A percentile compares a stretch with the other conserved stretches of the same genome.
Conservation (phyloP, 73 alveolate genomes). For the Durusdinium trenchii region DNA sequence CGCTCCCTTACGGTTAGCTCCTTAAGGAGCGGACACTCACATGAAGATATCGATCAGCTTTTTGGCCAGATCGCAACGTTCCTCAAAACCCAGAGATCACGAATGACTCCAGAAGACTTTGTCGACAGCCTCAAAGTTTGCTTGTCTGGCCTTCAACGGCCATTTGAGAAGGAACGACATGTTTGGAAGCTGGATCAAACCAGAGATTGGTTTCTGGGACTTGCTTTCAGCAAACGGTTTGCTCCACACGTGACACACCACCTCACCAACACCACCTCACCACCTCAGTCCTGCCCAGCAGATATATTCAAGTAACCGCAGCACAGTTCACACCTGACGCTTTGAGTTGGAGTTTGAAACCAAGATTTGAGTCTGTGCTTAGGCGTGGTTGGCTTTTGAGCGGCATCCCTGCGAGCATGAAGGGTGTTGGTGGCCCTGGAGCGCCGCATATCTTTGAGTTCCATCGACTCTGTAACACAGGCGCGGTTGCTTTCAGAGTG, state of each 20-base stretch:
- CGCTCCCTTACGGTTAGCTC: too few species aligned
- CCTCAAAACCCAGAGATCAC: not conserved
- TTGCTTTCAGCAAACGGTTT: not conserved
- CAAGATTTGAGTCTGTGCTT: too few species aligned
- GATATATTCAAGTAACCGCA: too few species aligned
- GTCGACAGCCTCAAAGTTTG: not conserved
- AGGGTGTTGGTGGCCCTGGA: slow-evolving; percentile 2
- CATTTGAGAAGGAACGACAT: not conserved
- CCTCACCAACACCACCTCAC: too few species aligned
- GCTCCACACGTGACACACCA: not conserved
- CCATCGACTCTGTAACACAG: not conserved
- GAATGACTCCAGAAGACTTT: not conserved
- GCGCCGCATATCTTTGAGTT: not conserved
- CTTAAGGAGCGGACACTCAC: not conserved
- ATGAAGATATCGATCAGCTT: not conserved
- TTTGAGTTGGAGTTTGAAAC: too few species aligned
- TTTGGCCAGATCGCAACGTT: not conserved
- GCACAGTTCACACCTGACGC: too few species aligned
- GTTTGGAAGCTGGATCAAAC: not conserved
- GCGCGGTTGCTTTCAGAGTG: slow-evolving; percentile 1
- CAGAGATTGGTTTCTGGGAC: not conserved
- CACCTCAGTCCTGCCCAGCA: too few species aligned
- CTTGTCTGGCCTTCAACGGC: not conserved
- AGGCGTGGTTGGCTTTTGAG: not conserved
- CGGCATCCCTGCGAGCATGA: not conserved